Base-by-base conservation (phyloP, 2,329 filamentous ascomycete genomes). In the Phaeosphaeriaceae sp. region DNA sequence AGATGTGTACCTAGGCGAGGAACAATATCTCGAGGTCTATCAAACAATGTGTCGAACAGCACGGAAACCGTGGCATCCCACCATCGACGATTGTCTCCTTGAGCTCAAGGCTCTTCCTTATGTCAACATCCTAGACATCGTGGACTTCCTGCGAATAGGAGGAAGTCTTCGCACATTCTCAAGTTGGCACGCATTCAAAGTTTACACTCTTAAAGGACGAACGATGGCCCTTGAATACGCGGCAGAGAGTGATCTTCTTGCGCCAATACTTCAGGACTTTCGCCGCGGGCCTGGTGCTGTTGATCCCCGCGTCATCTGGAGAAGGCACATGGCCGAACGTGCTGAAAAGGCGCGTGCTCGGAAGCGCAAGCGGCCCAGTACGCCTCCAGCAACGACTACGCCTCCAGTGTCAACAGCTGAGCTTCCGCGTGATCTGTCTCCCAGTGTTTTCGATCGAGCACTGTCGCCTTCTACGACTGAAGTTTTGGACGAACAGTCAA, bases 91-190 rank as follows among this genome's bases (percentile, higher is more conserved):
- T 5, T 51, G 51, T 24, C 44, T 57, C 17, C 22, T 49, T 4
- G 44, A 53, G 26, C 26, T 57, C 13, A 53, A 57, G 21, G 17
- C 8, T 8, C 8, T 1, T 11, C 55, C 49, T 5, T 57, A 32
- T 19, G 55, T 57, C 5, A 57, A 57, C n/a, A 57, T 57, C 24
- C 15, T 57, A 5, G 55, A 57, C 24, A 46, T 57, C 13, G 19
- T 57, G 11, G 44, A 57, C n/a, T 24, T 44, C 2, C 49, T 35
- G 13, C 43, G 55, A 2, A 52, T 22, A 1, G 50, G 50, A 15
- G 8, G 44, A 24, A n/a, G 9, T 11, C 43, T 57, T 8, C 22
- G 21, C 17, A 49, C 49, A 6, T 57, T 53, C 10, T 17, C 15
- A 8, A 24, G 23, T 3, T 53, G 50, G 55, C 3, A 46, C 10